Conservation (phyloP, 2,329 filamentous ascomycete species). For the Monilinia aucupariae region DNA sequence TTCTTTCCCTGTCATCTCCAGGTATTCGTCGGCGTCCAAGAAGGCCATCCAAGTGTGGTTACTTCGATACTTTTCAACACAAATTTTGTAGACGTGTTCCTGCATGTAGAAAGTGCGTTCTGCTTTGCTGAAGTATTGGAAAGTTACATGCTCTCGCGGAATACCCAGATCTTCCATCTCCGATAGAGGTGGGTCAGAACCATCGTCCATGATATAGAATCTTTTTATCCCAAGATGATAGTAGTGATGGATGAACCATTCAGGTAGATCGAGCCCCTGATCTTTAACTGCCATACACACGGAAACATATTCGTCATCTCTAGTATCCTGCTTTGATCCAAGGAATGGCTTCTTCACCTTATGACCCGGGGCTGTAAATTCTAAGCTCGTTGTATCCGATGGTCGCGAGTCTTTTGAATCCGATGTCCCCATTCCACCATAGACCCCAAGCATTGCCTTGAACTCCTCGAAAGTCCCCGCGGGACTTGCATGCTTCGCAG, state of each 20-base stretch:
- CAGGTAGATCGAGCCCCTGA: constrained; percentile 26
- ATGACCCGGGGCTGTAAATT: neutral
- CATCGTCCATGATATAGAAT: constrained; percentile 34
- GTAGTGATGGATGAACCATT: constrained; percentile 32
- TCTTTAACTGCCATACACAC: constrained; percentile 31
- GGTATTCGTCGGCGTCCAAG: constrained; percentile 34
- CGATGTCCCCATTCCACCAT: neutral
- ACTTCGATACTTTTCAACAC: constrained; percentile 25
- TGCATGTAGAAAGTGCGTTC: constrained; percentile 20
- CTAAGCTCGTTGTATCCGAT: neutral
- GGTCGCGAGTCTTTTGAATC: neutral
- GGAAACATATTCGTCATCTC: constrained; percentile 26
- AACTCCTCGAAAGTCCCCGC: constrained; percentile 18
- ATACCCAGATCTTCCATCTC: constrained; percentile 22
- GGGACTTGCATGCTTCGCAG: neutral
- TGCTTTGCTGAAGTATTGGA: constrained; percentile 23
- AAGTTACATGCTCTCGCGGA: constrained; percentile 24
- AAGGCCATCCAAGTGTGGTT: constrained; percentile 37
- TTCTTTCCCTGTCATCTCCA: constrained; percentile 30
- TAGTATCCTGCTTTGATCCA: constrained; percentile 10
- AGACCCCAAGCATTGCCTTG: constrained; percentile 12
- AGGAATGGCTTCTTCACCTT: constrained; percentile 4
- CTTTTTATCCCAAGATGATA: constrained; percentile 28
- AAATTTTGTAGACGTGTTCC: constrained; percentile 24
- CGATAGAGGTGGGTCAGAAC: constrained; percentile 26